phyloP scores from a whole-genome alignment of 768 basidiomycete species.

The Agaricus subrufescens region DNA sequence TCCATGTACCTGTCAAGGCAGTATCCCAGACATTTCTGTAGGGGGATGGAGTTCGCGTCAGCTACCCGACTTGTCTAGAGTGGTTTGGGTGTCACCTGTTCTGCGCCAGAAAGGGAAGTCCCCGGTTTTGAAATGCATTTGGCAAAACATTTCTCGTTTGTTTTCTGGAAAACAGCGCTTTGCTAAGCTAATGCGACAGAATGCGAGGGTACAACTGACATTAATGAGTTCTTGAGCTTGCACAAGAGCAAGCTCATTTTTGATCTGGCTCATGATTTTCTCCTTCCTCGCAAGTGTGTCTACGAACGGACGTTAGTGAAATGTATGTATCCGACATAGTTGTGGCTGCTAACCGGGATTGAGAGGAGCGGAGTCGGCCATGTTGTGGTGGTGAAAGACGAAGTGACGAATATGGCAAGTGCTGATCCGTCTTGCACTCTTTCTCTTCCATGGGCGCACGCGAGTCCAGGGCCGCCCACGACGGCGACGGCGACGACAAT shows the following conservation, averaged over 20 bases:
- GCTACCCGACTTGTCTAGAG: neutral
- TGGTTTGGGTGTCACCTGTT: neutral
- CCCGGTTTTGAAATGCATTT: conserved; percentile 80
- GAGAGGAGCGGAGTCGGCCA: conserved; percentile 47
- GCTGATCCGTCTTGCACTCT: neutral
- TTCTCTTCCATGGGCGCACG: conserved; percentile 57
- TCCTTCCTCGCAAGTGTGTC: conserved; percentile 47
- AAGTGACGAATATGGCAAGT: conserved; percentile 1
- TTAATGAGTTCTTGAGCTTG: conserved; percentile 83
- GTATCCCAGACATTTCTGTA: conserved; percentile 65
- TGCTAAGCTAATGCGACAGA: neutral
- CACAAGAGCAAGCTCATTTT: conserved; percentile 63
- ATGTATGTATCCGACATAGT: neutral
- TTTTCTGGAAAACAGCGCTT: conserved; percentile 45
- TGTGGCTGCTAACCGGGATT: conserved; percentile 28
- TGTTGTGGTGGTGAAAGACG: conserved; percentile 16
- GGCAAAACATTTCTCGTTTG: conserved; percentile 70
- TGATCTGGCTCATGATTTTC: conserved; percentile 58
- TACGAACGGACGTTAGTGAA: conserved; percentile 11
- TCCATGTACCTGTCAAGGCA: conserved; percentile 85
- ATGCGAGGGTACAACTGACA: conserved; percentile 31
- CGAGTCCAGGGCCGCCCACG: conserved; percentile 46
- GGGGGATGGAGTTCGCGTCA: neutral
- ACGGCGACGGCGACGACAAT: conserved; percentile 17
- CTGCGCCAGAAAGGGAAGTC: neutral